Conservation (phyloP, 331 rosid species). For the Pyracantha coccinea region DNA sequence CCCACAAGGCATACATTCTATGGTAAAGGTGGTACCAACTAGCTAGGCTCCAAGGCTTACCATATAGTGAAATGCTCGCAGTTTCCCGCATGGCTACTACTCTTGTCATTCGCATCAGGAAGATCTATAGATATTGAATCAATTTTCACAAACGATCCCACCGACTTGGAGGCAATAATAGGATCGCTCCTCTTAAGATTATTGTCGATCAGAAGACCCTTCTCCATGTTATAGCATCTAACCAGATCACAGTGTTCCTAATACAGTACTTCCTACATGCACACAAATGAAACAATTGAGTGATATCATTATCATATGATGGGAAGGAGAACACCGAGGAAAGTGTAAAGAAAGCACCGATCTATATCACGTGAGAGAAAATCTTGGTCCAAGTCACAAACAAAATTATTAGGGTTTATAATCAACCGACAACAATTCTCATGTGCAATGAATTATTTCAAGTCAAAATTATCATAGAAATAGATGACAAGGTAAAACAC, state of each 20-base stretch:
- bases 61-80: slow-evolving; percentile 92
- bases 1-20: neutral
- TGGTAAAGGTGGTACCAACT: neutral
- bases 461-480: slow-evolving; percentile 3
- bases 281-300: slow-evolving; percentile 8
- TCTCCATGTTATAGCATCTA: slow-evolving; percentile 32
- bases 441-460: slow-evolving; percentile 8
- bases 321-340: neutral
- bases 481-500: slow-evolving; percentile 1
- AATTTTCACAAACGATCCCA: slow-evolving; percentile 63
- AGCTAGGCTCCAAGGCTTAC: slow-evolving; percentile 39
- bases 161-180: slow-evolving; percentile 30
- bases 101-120: slow-evolving; percentile 34
- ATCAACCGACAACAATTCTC: slow-evolving; percentile 17
- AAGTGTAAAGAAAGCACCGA: neutral
- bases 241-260: slow-evolving; percentile 14
- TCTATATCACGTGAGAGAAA: slow-evolving; percentile 4
- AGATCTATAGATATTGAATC: slow-evolving; percentile 86
- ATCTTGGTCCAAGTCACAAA: slow-evolving; percentile 23
- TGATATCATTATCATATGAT: slow-evolving; percentile 20
- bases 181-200: slow-evolving; percentile 24
- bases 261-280: slow-evolving; percentile 18
- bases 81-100: slow-evolving; percentile 32
- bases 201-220: slow-evolving; percentile 22
- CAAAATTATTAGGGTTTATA: slow-evolving; percentile 42